Evolutionary conservation across 495 filamentous ascomycete genomes (phyloP), one percentile per base, ranked within the genome.

Genomic region (Clavariopsis aquatica): DNA sequence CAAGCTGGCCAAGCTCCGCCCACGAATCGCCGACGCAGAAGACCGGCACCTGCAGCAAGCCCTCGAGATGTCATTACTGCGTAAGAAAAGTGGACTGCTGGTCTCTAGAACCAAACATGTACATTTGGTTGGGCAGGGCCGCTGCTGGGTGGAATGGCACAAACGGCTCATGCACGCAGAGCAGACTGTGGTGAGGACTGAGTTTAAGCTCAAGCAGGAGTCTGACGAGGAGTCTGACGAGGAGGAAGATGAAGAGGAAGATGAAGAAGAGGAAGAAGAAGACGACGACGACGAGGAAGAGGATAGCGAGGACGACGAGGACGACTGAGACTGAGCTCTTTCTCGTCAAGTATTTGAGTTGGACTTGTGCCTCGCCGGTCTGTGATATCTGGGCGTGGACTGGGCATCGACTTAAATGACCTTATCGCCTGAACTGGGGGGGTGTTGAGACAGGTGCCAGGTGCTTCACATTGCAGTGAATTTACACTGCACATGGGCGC

Each of bases 21-120:
- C 92, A 13, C 82, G 89, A 13, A 81, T 97, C 69, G 84, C 87
- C 54, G 82, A 79, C n/a, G 66, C 89, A 5, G 82, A 88, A 66
- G 76, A 80, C 23, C 77, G 78, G 26, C 92, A 97, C 76, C 74
- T 83, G 5, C 80, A 83, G 22, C 93, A 96, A 75, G 84, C 82
- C n/a, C 78, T 79, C 23, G 83, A 89, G 66, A 84, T 96, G 34
- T 84, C 87, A 26, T 85, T 85, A 61, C 73, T 98, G 61, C 74
- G 92, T 51, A 79, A 80, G n/a, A 80, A 89, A 20, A 95, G 85
- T 60, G 93, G 92, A 59, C 73, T 74, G 24, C 76, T 86, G n/a
- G 73, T 97, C 58, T 83, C 91, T 74, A 75, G 82, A 19, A 96
- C 92, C 91, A 93, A 95, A 77, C 85, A 92, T 69, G 75, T 85